Conservation (phyloP, 2,329 filamentous ascomycete genomes). For the Blumeria hordei region DNA sequence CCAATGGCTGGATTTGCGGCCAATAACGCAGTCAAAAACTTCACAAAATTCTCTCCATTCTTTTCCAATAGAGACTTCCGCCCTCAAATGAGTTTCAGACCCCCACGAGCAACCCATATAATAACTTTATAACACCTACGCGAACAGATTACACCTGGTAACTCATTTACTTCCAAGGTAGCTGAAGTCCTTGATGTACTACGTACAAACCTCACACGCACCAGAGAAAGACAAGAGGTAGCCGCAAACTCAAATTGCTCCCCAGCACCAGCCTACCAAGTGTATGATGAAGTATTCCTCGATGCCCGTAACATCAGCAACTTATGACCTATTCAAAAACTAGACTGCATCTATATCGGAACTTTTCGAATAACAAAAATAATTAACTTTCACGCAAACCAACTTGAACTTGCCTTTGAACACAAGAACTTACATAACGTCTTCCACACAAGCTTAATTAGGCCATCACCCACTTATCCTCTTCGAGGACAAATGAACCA, state of each 20-base stretch:
- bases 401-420: not conserved
- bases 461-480: not conserved
- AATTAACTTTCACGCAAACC: not conserved
- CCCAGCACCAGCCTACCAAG: not conserved
- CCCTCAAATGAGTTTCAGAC: not conserved
- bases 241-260: not conserved
- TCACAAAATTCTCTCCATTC: not conserved
- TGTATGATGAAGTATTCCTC: not conserved
- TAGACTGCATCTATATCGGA: not conserved
- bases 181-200: not conserved
- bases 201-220: not conserved
- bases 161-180: not conserved
- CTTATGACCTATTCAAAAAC: not conserved
- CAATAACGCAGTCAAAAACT: slow-evolving; percentile 2
- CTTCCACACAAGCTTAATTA: not conserved
- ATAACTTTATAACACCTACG: not conserved
- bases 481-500: not conserved
- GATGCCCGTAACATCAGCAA: not conserved
- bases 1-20: slow-evolving; percentile 6
- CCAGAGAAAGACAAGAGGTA: not conserved
- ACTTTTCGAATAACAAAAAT: not conserved
- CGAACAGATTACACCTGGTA: not conserved
- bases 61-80: too few relatives aligned
- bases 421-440: not conserved
- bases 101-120: not conserved